Evolutionary conservation across 2,329 filamentous ascomycete genomes (phyloP), one percentile per base, ranked within the genome.

Genomic region (Cryoendolithus antarcticus): DNA sequence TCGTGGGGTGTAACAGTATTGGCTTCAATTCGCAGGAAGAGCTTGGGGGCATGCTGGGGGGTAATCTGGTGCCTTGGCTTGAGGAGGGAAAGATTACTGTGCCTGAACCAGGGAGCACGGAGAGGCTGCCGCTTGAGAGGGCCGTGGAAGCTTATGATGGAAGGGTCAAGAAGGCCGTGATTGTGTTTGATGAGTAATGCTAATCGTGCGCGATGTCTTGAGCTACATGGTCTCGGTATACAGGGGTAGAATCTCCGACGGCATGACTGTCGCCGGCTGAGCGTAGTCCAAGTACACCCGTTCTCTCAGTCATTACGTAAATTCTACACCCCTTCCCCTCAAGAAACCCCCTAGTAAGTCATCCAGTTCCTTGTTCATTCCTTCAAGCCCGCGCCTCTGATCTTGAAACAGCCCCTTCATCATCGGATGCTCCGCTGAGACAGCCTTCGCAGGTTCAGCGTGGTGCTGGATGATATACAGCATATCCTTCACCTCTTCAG

Each of bases 351-450:
- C 51, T n/a, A 58, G 40, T 40, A 58, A 41, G 1, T 49, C 50
- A 63, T 98, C 89, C 49, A 96, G 72, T 70, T 89, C 81, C 64
- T 80, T 82, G 43, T 85, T 89, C 62, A 98, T 88, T 57, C 91
- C 85, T 38, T 81, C 80, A 55, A 96, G 63, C 55, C 82, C 82
- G 49, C 82, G 83, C 55, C 86, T 88, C 62, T 94, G 85, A 56
- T 93, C 84, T 36, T 77, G 78, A 65, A 93, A 96, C 39, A 96
- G 65, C 13, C 77, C 75, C 9, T 77, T 76, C 37, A 82, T 85
- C 33, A 93, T 71, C 0, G 89, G 89, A 59, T 96, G 88, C 41
- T 94, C 85, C n/a, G 75, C 72, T 1, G 81, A 76, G 6, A 81
- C 83, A 11, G 8, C 29, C 9, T 24, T 27, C 24, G 7, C 24